Evolutionary conservation across 2,329 filamentous ascomycete genomes (phyloP).

Genomic region (Ascochyta clinopodiicola): DNA sequence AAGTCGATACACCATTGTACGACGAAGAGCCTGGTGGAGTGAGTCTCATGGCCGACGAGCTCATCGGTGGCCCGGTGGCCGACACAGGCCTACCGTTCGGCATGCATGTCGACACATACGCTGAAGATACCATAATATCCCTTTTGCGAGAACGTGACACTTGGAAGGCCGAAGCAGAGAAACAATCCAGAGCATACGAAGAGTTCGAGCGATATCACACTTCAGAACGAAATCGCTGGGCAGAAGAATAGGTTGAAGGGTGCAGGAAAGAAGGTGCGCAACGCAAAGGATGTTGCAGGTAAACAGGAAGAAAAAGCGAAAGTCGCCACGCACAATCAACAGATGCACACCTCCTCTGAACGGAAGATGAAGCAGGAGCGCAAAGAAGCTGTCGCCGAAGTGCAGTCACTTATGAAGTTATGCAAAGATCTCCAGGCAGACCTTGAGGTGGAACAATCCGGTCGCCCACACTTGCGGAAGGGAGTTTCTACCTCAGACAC

Average conservation of each 20-base stretch:
- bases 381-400: constrained; percentile 21
- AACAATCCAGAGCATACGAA: constrained; percentile 1
- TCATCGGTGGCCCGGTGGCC: neutral
- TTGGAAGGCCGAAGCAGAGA: constrained; percentile 8
- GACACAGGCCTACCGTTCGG: neutral
- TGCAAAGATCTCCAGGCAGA: constrained; percentile 19
- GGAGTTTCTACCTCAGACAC: constrained; percentile 10
- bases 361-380: constrained; percentile 24
- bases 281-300: constrained; percentile 22
- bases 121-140: constrained; percentile 5
- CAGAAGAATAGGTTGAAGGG: constrained; percentile 25
- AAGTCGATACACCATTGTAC: neutral
- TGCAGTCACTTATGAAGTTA: constrained; percentile 16
- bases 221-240: constrained; percentile 16
- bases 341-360: constrained; percentile 19
- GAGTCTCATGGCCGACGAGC: neutral
- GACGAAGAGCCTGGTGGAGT: neutral
- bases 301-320: constrained; percentile 29
- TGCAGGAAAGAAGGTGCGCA: constrained; percentile 24
- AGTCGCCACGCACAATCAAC: constrained; percentile 19
- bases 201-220: constrained; percentile 4
- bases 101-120: neutral
- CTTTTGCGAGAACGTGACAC: constrained; percentile 11
- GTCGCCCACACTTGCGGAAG: constrained; percentile 22
- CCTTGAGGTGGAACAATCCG: constrained; percentile 21